These are phyloP conservation scores for Fusarium gaditjirri DNA, from an alignment of 2,329 filamentous ascomycete species.

Conservation along the genomic window DNA sequence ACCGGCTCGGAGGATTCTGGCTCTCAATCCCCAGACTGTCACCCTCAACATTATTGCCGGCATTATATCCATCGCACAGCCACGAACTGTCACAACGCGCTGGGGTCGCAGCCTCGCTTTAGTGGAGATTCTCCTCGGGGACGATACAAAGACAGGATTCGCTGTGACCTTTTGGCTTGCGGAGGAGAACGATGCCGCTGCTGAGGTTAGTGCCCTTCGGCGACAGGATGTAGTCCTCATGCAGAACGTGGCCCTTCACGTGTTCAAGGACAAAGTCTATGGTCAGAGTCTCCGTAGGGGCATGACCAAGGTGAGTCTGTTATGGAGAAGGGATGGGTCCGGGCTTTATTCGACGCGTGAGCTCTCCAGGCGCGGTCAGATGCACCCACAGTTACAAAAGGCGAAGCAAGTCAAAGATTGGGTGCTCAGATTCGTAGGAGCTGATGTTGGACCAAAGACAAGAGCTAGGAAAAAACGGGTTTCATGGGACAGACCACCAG, in stretches of 20 bases:
- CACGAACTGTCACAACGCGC: conserved; percentile 74
- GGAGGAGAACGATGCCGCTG: conserved; percentile 46
- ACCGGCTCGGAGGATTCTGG: conserved; percentile 69
- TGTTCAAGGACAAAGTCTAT: conserved; percentile 81
- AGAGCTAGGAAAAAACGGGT: conserved; percentile 23
- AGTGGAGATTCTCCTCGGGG: conserved; percentile 82
- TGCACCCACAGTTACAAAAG: conserved; percentile 68
- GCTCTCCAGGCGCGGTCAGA: conserved; percentile 50
- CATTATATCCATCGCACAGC: conserved; percentile 75
- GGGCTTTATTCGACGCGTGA: conserved; percentile 68
- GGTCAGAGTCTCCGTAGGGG: conserved; percentile 82
- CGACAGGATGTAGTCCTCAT: conserved; percentile 82
- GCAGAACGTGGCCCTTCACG: conserved; percentile 80
- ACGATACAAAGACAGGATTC: conserved; percentile 86
- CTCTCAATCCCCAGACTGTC: conserved; percentile 81
- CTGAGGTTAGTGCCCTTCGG: conserved; percentile 60
- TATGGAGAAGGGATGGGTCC: conserved; percentile 63
- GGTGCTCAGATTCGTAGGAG: conserved; percentile 75
- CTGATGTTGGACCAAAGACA: conserved; percentile 40
- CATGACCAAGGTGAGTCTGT: conserved; percentile 74
- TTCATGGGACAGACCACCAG: conserved; percentile 55
- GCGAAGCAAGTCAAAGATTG: conserved; percentile 77
- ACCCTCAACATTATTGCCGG: conserved; percentile 85
- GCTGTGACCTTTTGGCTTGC: conserved; percentile 85
- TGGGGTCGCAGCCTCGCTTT: conserved; percentile 72